Conservation (phyloP, 2,329 filamentous ascomycete species). For the Cytospora leucostoma region DNA sequence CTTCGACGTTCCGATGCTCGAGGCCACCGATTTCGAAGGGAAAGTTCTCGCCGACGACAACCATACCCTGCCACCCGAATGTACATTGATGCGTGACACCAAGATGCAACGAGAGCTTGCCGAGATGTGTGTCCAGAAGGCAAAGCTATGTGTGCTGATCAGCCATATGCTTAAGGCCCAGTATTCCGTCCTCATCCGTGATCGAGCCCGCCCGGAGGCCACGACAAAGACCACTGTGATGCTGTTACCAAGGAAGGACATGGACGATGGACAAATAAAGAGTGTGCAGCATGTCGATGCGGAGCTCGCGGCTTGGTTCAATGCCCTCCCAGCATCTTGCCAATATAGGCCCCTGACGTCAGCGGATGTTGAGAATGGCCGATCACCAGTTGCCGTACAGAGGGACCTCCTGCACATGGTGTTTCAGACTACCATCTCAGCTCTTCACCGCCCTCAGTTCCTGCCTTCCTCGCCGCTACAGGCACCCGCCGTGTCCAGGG, state of each 20-base stretch:
- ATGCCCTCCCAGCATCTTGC: slow-evolving; percentile 70
- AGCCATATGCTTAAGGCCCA: slow-evolving; percentile 87
- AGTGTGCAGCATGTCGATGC: slow-evolving; percentile 78
- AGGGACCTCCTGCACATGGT: slow-evolving; percentile 90
- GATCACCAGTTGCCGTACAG: slow-evolving; percentile 66
- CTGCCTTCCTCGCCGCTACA: slow-evolving; percentile 68
- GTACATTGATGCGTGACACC: slow-evolving; percentile 69
- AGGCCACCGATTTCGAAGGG: slow-evolving; percentile 81
- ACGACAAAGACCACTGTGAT: slow-evolving; percentile 81
- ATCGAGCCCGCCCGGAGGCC: slow-evolving; percentile 75
- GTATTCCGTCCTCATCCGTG: slow-evolving; percentile 86
- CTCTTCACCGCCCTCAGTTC: slow-evolving; percentile 88
- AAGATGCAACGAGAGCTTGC: slow-evolving; percentile 77
- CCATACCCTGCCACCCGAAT: slow-evolving; percentile 68
- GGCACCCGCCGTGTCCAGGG: slow-evolving; percentile 56
- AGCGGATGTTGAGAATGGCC: slow-evolving; percentile 60
- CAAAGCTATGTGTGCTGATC: slow-evolving; percentile 85
- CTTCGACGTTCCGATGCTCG: slow-evolving; percentile 90
- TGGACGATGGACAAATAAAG: slow-evolving; percentile 69
- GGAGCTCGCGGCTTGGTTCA: slow-evolving; percentile 76
- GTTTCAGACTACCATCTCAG: slow-evolving; percentile 88
- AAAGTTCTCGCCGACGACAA: slow-evolving; percentile 67
- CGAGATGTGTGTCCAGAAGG: slow-evolving; percentile 87
- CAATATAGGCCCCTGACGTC: slow-evolving; percentile 62
- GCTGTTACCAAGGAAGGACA: slow-evolving; percentile 84